Evolutionary conservation across 768 basidiomycete species (phyloP).

Genomic region (Steccherinum ochraceum): DNA sequence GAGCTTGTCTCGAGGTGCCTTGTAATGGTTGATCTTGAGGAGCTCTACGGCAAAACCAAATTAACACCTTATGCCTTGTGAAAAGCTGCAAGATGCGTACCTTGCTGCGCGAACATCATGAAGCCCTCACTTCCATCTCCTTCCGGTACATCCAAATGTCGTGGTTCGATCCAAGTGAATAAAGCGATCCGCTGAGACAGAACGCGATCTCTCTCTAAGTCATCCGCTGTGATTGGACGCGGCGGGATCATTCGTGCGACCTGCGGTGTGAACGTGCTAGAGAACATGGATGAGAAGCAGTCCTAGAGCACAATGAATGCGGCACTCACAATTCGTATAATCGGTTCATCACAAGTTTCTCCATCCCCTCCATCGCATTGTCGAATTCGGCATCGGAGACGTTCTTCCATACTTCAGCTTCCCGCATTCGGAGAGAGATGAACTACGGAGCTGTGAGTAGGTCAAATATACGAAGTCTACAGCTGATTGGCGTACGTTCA

Average conservation of each 20-base stretch:
- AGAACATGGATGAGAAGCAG: conserved; percentile 6
- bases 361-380: conserved; percentile 97
- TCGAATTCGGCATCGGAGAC: conserved; percentile 83
- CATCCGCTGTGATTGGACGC: conserved; percentile 83
- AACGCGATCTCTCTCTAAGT: conserved; percentile 93
- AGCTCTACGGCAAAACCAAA: conserved; percentile 51
- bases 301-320: not conserved
- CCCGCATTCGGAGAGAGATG: conserved; percentile 83
- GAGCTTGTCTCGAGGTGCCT: conserved; percentile 95
- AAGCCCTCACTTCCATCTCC: conserved; percentile 74
- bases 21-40: conserved; percentile 96
- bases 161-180: conserved; percentile 85
- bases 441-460: conserved; percentile 52
- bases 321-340: conserved; percentile 85
- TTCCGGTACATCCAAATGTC: conserved; percentile 86
- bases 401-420: conserved; percentile 77
- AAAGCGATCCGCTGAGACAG: conserved; percentile 84
- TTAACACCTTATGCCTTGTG: not conserved
- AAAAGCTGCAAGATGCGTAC: conserved; percentile 28
- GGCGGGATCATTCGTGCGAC: conserved; percentile 58
- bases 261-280: conserved; percentile 89
- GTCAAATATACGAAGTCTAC: not conserved
- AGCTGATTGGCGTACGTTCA: conserved; percentile 52
- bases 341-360: conserved; percentile 98
- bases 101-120: conserved; percentile 84